These are phyloP conservation scores for Aureobasidium melanogenum DNA, from an alignment of 2,329 filamentous ascomycete genomes.

Conservation along the genomic window DNA sequence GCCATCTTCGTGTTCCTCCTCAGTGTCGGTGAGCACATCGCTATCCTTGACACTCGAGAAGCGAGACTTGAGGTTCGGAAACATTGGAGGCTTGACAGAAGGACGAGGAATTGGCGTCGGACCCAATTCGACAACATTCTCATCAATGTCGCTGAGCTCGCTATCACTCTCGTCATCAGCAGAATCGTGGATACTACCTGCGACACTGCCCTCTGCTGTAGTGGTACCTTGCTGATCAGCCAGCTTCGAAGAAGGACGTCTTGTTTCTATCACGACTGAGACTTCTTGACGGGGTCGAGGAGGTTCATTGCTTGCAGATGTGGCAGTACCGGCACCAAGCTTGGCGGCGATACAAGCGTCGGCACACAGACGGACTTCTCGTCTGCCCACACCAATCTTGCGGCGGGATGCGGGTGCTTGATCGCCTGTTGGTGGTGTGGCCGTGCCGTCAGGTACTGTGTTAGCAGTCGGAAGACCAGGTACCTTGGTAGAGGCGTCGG, in stretches of 20 bases:
- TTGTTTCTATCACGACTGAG: slow-evolving; percentile 22
- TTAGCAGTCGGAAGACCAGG: neutral
- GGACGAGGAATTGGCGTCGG: neutral
- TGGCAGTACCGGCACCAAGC: slow-evolving; percentile 11
- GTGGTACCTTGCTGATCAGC: slow-evolving; percentile 21
- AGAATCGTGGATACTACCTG: slow-evolving; percentile 49
- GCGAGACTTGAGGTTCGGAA: neutral
- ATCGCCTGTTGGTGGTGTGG: slow-evolving; percentile 12
- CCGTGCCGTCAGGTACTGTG: slow-evolving; percentile 16
- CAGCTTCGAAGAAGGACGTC: slow-evolving; percentile 20
- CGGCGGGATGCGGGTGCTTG: slow-evolving; percentile 24
- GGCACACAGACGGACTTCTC: slow-evolving; percentile 50
- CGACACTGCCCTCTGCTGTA: slow-evolving; percentile 29
- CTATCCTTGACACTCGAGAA: neutral
- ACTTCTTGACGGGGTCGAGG: slow-evolving; percentile 13
- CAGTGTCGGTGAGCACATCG: slow-evolving; percentile 3
- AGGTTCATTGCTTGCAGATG: slow-evolving; percentile 6
- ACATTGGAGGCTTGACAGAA: neutral
- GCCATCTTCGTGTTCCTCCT: slow-evolving; percentile 8
- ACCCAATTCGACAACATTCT: slow-evolving; percentile 21
- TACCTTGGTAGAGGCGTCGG: slow-evolving; percentile 10
- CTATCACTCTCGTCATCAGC: slow-evolving; percentile 47
- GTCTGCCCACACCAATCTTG: slow-evolving; percentile 50
- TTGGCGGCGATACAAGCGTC: slow-evolving; percentile 45
- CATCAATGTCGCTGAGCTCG: slow-evolving; percentile 45